Evolutionary conservation across 2,329 filamentous ascomycete genomes (phyloP).

Genomic region (Xylaria sp.): DNA sequence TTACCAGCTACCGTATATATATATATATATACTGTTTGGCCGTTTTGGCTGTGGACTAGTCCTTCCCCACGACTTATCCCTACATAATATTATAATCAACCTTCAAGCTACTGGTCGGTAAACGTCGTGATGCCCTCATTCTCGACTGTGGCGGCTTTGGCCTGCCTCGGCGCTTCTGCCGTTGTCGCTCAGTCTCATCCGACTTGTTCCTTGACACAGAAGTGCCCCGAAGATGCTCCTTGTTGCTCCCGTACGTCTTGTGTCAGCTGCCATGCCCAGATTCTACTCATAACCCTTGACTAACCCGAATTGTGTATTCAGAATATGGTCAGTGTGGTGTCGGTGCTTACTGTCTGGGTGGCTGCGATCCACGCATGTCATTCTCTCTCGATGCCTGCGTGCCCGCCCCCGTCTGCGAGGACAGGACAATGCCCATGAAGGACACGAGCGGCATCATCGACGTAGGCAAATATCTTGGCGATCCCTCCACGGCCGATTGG

Average conservation of each 20-base stretch:
- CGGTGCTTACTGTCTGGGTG: slow-evolving; percentile 94
- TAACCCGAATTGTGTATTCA: slow-evolving; percentile 52
- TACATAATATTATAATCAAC: slow-evolving; percentile 36
- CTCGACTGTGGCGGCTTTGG: slow-evolving; percentile 50
- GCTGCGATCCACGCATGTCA: slow-evolving; percentile 90
- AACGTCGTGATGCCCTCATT: slow-evolving; percentile 46
- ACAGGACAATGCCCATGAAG: slow-evolving; percentile 77
- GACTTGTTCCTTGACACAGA: slow-evolving; percentile 60
- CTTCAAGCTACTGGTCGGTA: slow-evolving; percentile 7
- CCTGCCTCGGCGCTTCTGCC: slow-evolving; percentile 52
- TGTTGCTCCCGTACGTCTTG: slow-evolving; percentile 78
- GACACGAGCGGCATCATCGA: slow-evolving; percentile 74
- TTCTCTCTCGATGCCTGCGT: slow-evolving; percentile 85
- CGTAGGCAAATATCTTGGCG: slow-evolving; percentile 86
- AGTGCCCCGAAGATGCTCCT: slow-evolving; percentile 77
- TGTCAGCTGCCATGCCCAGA: background rate
- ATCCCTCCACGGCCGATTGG: slow-evolving; percentile 84
- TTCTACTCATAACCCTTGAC: background rate
- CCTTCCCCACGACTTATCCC: background rate
- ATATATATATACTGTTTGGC: slow-evolving; percentile 18
- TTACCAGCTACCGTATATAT: slow-evolving; percentile 17
- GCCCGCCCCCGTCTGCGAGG: slow-evolving; percentile 83
- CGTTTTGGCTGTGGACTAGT: slow-evolving; percentile 14
- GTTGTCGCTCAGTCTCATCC: slow-evolving; percentile 51
- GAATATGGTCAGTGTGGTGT: slow-evolving; percentile 94